Percentiles rank a stretch among this genome's conserved stretches.
phyloP scores from a whole-genome alignment of 768 basidiomycete species.

The Naganishia friedmannii region DNA sequence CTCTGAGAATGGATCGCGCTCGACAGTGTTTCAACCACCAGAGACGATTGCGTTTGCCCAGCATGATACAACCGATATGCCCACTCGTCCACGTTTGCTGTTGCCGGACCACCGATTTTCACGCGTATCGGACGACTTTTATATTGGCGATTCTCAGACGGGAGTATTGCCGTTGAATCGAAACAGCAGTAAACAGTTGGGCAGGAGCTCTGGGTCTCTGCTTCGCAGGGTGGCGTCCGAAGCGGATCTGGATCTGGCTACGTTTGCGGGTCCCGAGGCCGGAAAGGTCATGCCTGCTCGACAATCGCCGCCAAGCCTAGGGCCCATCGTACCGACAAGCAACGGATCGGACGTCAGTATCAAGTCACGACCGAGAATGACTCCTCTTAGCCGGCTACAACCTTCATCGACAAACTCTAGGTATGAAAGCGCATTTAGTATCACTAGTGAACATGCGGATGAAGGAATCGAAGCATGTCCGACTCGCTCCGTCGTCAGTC shows the following conservation, averaged over 20 bases:
- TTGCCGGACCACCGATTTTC: conserved; percentile 11
- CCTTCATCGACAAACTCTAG: background rate
- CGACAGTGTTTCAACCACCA: conserved; percentile 57
- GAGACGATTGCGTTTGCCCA: conserved; percentile 63
- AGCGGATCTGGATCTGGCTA: conserved; percentile 28
- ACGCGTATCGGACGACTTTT: conserved; percentile 38
- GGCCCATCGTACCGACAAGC: background rate
- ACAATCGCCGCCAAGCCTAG: background rate
- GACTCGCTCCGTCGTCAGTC: background rate
- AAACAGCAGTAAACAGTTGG: conserved; percentile 26
- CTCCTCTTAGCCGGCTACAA: background rate
- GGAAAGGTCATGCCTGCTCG: background rate
- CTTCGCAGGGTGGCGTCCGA: conserved; percentile 31
- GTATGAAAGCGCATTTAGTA: background rate
- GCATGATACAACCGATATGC: conserved; percentile 54
- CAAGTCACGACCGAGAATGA: background rate
- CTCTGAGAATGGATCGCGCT: conserved; percentile 12
- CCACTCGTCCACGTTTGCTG: background rate
- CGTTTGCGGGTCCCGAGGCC: background rate
- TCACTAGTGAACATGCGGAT: background rate
- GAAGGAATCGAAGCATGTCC: background rate
- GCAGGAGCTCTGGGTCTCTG: conserved; percentile 21
- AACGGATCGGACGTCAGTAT: conserved; percentile 1
- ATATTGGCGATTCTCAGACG: conserved; percentile 57
- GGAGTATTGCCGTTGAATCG: conserved; percentile 25